Evolutionary conservation across 2,329 filamentous ascomycete species (phyloP), one percentile per base, ranked within the genome.

Genomic region (Plenodomus tracheiphilus): DNA sequence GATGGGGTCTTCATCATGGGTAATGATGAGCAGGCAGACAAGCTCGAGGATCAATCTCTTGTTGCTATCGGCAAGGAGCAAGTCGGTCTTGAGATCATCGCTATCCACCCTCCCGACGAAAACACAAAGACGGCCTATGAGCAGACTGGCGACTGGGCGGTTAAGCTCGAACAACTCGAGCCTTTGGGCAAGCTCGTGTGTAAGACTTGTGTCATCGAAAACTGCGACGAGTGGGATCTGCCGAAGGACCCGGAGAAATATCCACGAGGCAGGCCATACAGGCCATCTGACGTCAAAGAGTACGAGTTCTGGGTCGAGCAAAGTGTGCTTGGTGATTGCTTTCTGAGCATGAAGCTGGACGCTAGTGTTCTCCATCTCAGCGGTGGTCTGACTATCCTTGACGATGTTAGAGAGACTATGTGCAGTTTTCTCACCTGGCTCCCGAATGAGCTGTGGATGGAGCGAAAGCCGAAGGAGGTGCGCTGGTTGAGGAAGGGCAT

Each of bases 221-320:
- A 71, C 15, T 69, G 62, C 48, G 49, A 61, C 4, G 62, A 70
- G 34, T 71, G 65, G 47, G 75, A 77, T 43, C 57, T 76, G 1
- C 72, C 73, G 7, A 62, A 50, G 45, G 58, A 53, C n/a, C 61
- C 59, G 28, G 58, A 19, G 17, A 67, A 62, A 39, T 65, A 66
- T 43, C 59, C 61, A 2, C 42, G 55, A 7, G 62, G 60, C 16
- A 59, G 59, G 39, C 58, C 59, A 20, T 41, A 49, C 7, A 54
- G 49, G 48, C 44, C 47, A 10, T 51, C 51, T 7, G 59, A 70
- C 15, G 76, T 81, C 32, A 58, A 48, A 37, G 77, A 76, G 39
- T 72, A 76, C 53, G 66, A 68, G 11, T 86, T 95, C 56, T 83
- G 88, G 62, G 65, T 96, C 3, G 91, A 96, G 51, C 80, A 84